Base-by-base conservation (phyloP, 2,329 filamentous ascomycete genomes). In the Helotiales sp. region DNA sequence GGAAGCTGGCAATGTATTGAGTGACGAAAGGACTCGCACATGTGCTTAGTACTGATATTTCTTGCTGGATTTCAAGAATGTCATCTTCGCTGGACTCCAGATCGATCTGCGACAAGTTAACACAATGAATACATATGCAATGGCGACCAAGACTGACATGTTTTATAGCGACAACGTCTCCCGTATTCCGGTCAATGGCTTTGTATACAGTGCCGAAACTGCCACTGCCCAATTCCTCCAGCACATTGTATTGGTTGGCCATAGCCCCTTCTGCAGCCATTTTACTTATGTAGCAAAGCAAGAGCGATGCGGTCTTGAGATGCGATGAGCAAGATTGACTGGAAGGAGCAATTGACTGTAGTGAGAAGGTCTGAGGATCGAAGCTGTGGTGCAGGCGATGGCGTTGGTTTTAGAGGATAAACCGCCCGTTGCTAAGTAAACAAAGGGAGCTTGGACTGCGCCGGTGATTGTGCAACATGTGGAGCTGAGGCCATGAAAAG, bases 11-110 rank as follows among this genome's bases (percentile, higher is more conserved):
- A 73, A 93, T 96, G 81, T 99, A 99, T 72, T 96, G 90, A 15
- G 95, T 98, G 66, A 99, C 92, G 74, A 89, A 96, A 48, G 90
- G 89, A 72, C 93, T 97, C 66, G 90, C 89, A 78, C 95, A 99
- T 53, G 95, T 97, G 75, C 93, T 95, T 60, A 99, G 81, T 31
- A 99, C 89, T 2, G 91, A 89, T 66, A 99, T 98, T 73, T 99
- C 95, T 71, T 96, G 92, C 69, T 99, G 93, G 58, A 99, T 98
- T 72, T 99, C 95, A 74, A 93, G 89, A 59, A 99, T 96, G 72
- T 99, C 95, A 77, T 99, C 95, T 74, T 96, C 93, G 79, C 92
- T 98, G 58, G 93, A 96, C 77, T 99, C 95, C 71, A 99, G 90
- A 74, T 99, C 95, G 74, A 99, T 98, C 92, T 98, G 73, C 19